Percentiles rank a stretch among this genome's conserved stretches.
Conservation (phyloP, 257 asterid genomes). For the Nicotiana obtusifolia region DNA sequence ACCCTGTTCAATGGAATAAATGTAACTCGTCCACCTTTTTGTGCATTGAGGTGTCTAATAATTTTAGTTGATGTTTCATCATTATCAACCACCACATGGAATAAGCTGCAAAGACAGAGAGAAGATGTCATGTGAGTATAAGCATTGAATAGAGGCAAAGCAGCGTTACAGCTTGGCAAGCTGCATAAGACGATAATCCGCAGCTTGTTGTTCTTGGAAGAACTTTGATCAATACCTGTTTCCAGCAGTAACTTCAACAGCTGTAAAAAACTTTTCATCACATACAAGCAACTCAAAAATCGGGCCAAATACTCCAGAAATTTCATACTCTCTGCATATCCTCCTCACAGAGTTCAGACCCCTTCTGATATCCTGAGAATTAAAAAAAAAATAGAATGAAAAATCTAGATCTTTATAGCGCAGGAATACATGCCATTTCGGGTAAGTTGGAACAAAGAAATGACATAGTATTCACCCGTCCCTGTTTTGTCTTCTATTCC, state of each 20-base stretch:
- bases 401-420: not conserved
- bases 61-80: constrained; percentile 88
- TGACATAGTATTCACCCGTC: not conserved
- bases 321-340: constrained; percentile 50
- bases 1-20: constrained; percentile 97
- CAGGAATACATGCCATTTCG: not conserved
- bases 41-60: constrained; percentile 87
- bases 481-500: not conserved
- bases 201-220: constrained; percentile 5
- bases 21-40: constrained; percentile 96
- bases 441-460: not conserved
- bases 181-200: not conserved
- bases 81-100: constrained; percentile 87
- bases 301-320: constrained; percentile 84
- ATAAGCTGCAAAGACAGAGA: constrained; percentile 53
- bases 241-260: constrained; percentile 99
- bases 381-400: not conserved
- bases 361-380: constrained; percentile 86
- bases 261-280: constrained; percentile 88
- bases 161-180: constrained; percentile 5
- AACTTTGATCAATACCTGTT: constrained; percentile 53
- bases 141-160: not conserved
- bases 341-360: constrained; percentile 81
- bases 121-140: not conserved
- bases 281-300: constrained; percentile 86